Evolutionary conservation across 441 rosid species (phyloP).

Genomic region (Biscutella laevigata): DNA sequence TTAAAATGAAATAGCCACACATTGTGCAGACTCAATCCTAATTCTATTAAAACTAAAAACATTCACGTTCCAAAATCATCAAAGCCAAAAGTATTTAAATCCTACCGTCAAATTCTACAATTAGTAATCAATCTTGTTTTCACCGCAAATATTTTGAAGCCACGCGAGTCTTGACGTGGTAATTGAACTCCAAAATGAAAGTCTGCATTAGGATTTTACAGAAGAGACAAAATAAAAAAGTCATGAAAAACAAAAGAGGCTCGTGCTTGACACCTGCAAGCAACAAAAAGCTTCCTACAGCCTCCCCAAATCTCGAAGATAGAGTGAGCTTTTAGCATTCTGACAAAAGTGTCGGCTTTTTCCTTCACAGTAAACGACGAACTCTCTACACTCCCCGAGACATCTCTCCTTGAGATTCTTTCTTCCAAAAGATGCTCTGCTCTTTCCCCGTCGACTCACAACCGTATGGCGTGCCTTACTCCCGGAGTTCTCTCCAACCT

Average conservation of each 20-base stretch:
- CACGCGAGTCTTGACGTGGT: background rate
- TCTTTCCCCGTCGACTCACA: background rate
- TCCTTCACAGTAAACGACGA: constrained; percentile 16
- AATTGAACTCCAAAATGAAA: background rate
- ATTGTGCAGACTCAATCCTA: no score
- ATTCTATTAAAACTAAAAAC: no score
- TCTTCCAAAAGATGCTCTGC: constrained; percentile 13
- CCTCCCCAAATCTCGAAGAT: constrained; percentile 19
- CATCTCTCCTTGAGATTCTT: constrained; percentile 2
- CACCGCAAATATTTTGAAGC: background rate
- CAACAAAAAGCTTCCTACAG: constrained; percentile 5
- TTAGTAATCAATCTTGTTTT: no score
- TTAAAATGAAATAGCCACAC: no score
- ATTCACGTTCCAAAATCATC: no score
- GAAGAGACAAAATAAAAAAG: background rate
- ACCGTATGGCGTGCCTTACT: constrained; percentile 48
- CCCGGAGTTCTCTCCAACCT: constrained; percentile 47
- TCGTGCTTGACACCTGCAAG: constrained; percentile 23
- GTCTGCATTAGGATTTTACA: background rate
- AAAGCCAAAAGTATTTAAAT: no score
- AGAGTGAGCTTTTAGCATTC: constrained; percentile 11
- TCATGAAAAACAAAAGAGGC: background rate
- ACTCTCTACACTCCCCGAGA: constrained; percentile 20
- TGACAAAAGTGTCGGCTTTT: constrained; percentile 21
- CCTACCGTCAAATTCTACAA: no score